phyloP scores from a whole-genome alignment of 305 asterid genomes.

The Andrographis paniculata region DNA sequence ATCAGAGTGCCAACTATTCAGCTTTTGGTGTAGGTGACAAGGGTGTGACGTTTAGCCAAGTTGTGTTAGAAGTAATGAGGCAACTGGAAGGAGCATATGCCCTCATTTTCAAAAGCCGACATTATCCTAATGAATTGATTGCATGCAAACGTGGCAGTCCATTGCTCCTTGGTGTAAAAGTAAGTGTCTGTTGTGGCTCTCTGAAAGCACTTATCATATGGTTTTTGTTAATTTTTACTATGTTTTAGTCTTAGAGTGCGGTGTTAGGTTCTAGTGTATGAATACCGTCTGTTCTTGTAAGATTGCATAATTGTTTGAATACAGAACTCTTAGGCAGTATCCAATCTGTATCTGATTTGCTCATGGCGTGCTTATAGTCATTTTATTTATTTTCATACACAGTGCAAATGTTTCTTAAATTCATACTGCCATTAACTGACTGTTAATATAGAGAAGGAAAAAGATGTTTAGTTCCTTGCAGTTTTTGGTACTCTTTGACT shows the following conservation, averaged over 20 bases:
- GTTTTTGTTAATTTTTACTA: neutral
- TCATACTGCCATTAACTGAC: no score
- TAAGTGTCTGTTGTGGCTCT: constrained; percentile 24
- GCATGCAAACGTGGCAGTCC: constrained; percentile 99
- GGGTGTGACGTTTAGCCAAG: constrained; percentile 85
- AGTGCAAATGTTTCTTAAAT: no score
- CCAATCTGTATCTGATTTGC: no score
- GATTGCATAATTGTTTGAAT: no score
- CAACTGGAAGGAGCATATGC: constrained; percentile 99
- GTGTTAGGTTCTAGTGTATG: constrained; percentile 1
- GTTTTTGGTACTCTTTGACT: neutral
- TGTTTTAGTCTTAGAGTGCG: constrained; percentile 2
- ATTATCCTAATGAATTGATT: constrained; percentile 90
- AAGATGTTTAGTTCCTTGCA: neutral
- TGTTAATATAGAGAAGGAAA: neutral
- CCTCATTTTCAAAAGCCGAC: constrained; percentile 83
- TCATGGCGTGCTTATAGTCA: no score
- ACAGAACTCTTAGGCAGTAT: no score
- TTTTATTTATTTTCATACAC: no score
- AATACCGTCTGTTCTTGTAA: neutral
- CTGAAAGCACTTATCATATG: constrained; percentile 5
- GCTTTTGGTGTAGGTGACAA: constrained; percentile 54
- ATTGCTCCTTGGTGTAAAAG: constrained; percentile 91
- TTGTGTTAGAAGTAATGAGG: constrained; percentile 95
- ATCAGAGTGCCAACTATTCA: constrained; percentile 15